phyloP scores from a whole-genome alignment of 2,329 filamentous ascomycete genomes.

The Aspergillus sp. region DNA sequence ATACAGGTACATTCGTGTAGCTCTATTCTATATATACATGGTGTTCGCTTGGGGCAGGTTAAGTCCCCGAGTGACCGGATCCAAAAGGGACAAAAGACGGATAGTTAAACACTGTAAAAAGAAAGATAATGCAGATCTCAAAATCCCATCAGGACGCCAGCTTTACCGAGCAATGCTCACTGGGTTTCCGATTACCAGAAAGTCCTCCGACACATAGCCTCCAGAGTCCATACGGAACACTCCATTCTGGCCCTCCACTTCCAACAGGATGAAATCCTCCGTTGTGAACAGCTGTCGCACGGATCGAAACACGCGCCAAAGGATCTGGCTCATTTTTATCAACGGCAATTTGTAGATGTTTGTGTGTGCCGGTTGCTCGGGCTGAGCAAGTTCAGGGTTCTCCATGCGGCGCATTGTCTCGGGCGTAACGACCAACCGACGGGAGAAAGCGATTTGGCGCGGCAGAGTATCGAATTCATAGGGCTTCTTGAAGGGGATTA shows the following conservation, averaged over 20 bases:
- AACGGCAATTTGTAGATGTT: conserved; percentile 35
- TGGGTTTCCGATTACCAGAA: conserved; percentile 33
- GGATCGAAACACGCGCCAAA: conserved; percentile 34
- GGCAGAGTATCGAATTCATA: conserved; percentile 33
- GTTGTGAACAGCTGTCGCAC: conserved; percentile 39
- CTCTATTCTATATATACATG: background rate
- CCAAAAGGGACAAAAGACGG: background rate
- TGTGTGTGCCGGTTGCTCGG: conserved; percentile 10
- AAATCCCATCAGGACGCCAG: conserved; percentile 1
- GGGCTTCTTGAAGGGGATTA: conserved; percentile 39
- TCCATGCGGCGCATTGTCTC: conserved; percentile 22
- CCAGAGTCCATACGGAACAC: conserved; percentile 38
- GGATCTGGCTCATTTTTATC: conserved; percentile 26
- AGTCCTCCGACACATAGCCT: conserved; percentile 35
- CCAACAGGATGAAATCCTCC: conserved; percentile 40
- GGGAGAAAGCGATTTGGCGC: conserved; percentile 34
- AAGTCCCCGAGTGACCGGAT: background rate
- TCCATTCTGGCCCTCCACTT: conserved; percentile 35
- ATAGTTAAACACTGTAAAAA: conserved; percentile 16
- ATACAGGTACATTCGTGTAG: background rate
- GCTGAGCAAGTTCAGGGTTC: conserved; percentile 15
- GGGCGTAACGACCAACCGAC: conserved; percentile 30
- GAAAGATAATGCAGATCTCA: background rate
- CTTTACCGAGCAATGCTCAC: conserved; percentile 14
- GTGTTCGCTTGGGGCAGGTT: background rate